These are phyloP conservation scores for Neonectria punicea DNA, from an alignment of 2,329 filamentous ascomycete genomes.

Conservation along the genomic window DNA sequence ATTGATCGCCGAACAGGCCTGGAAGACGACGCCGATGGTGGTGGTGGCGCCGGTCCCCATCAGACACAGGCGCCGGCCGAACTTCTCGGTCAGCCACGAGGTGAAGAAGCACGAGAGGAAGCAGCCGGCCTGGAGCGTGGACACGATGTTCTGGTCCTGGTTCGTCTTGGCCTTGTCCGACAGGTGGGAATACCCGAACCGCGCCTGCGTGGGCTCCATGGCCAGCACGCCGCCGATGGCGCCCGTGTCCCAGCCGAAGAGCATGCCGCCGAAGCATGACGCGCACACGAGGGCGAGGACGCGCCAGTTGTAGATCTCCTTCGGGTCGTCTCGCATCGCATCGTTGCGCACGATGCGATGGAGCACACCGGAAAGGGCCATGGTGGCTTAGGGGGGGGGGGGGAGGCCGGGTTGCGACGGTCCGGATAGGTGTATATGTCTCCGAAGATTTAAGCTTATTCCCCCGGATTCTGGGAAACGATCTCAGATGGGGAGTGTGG, in stretches of 20 bases:
- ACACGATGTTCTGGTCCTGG: conserved; percentile 74
- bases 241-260: conserved; percentile 66
- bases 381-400: conserved; percentile 37
- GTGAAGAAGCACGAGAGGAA: conserved; percentile 71
- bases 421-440: not conserved
- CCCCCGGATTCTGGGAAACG: conserved; percentile 18
- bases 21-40: conserved; percentile 70
- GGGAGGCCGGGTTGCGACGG: not conserved
- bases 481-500: conserved; percentile 2
- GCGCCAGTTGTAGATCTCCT: conserved; percentile 76
- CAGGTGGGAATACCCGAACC: conserved; percentile 48
- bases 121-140: conserved; percentile 75
- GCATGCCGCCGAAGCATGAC: conserved; percentile 73
- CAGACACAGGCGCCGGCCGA: conserved; percentile 65
- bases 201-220: conserved; percentile 65
- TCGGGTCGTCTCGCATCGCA: conserved; percentile 74
- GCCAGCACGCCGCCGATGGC: conserved; percentile 75
- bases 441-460: conserved; percentile 32
- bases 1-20: conserved; percentile 63
- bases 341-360: conserved; percentile 73
- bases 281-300: conserved; percentile 72
- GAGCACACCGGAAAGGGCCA: conserved; percentile 58
- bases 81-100: conserved; percentile 63
- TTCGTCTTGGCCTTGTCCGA: conserved; percentile 54
- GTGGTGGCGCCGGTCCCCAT: conserved; percentile 67